Evolutionary conservation across 108 stramenopile genomes (phyloP), one percentile per base, ranked within the genome.

Genomic region (Cyclotella atomus): DNA sequence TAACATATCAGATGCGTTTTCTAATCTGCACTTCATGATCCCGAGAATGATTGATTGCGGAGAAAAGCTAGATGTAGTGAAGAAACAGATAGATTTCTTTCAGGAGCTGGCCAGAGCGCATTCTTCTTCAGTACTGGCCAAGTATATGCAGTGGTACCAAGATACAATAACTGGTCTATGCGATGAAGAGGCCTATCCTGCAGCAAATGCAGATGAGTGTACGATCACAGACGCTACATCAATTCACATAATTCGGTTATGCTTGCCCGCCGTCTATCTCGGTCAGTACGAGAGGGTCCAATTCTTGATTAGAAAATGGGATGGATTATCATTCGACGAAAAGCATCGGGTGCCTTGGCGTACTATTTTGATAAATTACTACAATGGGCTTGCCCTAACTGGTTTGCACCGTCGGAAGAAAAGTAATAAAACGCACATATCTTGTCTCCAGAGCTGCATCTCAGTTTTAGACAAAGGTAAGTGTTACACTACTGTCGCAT

Each of bases 31-130:
- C 7, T 20, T 45, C 12, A 20, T 64, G 25, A 65, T 71, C 29
- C 70, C 60, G 2, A 56, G 28, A 14, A 53, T 59, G 29, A 45
- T 78, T 27, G 43, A 54, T 24, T 23, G 52, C 12, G 77, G 77
- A 34, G 38, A 27, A 20, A 78, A 65, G 6, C 63, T 78, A 15
- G 62, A 27, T 23, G 30, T 34, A 29, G 59, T 78, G 3, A 21
- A 64, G 17, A 41, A 46, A 16, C 56, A 78, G 55, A 60, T 70
- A 30, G 63, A 71, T 32, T 65, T 53, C 28, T 71, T 68, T 47
- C 55, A 70, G 20, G 25, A 55, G 33, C 33, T 78, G 29, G 19
- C 70, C 2, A 28, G 27, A 41, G 14, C 14, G 14, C 56, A 59
- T 49, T 49, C 61, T 34, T 20, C 8, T 34, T 27, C 43, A 30